phyloP scores from a whole-genome alignment of 2,329 filamentous ascomycete species.

The Lanzia echinophila region DNA sequence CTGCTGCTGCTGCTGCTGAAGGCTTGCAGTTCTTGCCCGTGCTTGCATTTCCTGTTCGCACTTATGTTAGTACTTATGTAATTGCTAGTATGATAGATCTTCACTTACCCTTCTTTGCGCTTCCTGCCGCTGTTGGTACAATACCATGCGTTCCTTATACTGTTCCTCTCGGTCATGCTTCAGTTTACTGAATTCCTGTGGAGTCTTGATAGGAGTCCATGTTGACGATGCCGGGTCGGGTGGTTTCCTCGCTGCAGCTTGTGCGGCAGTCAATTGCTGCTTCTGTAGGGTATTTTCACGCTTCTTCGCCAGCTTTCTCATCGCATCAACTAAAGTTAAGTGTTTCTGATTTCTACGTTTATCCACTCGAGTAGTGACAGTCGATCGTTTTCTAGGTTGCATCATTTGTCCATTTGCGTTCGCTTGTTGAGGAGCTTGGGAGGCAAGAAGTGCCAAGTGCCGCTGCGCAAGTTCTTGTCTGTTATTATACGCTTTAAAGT shows the following conservation, averaged over 20 bases:
- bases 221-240: constrained; percentile 54
- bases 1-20: not conserved
- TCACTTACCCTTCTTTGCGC: constrained; percentile 47
- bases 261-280: constrained; percentile 71
- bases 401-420: constrained; percentile 40
- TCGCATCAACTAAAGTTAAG: constrained; percentile 82
- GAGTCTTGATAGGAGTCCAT: constrained; percentile 50
- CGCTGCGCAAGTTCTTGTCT: constrained; percentile 55
- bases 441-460: constrained; percentile 35
- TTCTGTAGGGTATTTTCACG: constrained; percentile 80
- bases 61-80: constrained; percentile 13
- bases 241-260: constrained; percentile 75
- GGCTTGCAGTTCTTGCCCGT: constrained; percentile 15
- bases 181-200: constrained; percentile 82
- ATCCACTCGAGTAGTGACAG: constrained; percentile 78
- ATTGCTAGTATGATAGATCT: constrained; percentile 8
- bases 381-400: constrained; percentile 59
- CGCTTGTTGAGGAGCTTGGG: constrained; percentile 26
- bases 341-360: constrained; percentile 80
- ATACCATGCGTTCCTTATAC: constrained; percentile 52
- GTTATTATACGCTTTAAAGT: constrained; percentile 70
- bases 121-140: constrained; percentile 34
- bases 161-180: constrained; percentile 80
- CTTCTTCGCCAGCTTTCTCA: constrained; percentile 94
- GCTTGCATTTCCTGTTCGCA: constrained; percentile 37